A percentile compares a stretch with the other conserved stretches of the same genome.
Evolutionary conservation across 208 protist genomes (phyloP).

Genomic region (Trypanosoma grayi): DNA sequence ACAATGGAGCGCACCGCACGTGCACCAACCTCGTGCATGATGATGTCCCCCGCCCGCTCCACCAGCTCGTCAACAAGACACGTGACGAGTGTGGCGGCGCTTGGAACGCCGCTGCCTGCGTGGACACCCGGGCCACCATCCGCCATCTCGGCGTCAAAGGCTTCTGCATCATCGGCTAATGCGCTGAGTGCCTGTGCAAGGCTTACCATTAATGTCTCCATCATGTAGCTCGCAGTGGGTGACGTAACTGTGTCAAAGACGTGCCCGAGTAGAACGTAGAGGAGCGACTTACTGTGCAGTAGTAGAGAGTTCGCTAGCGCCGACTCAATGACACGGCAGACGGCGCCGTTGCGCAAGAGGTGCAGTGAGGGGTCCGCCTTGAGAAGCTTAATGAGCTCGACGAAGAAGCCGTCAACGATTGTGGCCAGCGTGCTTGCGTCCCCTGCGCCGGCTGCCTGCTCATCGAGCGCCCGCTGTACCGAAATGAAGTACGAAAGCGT

Average conservation of each 20-base stretch:
- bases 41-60: slow-evolving; percentile 60
- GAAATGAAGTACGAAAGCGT: slow-evolving; percentile 85
- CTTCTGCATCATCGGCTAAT: slow-evolving; percentile 30
- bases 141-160: slow-evolving; percentile 53
- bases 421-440: slow-evolving; percentile 50
- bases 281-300: slow-evolving; percentile 81
- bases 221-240: slow-evolving; percentile 80
- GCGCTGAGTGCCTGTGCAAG: slow-evolving; percentile 65
- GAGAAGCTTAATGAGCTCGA: slow-evolving; percentile 82
- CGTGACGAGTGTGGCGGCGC: slow-evolving; percentile 65
- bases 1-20: slow-evolving; percentile 78
- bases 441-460: slow-evolving; percentile 43
- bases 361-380: slow-evolving; percentile 64
- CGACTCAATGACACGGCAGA: slow-evolving; percentile 84
- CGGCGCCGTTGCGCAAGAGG: slow-evolving; percentile 73
- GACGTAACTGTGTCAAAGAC: slow-evolving; percentile 63
- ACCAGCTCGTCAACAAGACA: slow-evolving; percentile 65
- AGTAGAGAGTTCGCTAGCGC: slow-evolving; percentile 69
- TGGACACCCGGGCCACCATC: slow-evolving; percentile 58
- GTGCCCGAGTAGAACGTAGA: slow-evolving; percentile 83
- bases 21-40: slow-evolving; percentile 69
- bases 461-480: slow-evolving; percentile 66
- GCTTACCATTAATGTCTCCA: slow-evolving; percentile 75
- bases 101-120: slow-evolving; percentile 76
- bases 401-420: slow-evolving; percentile 88